Conservation (phyloP, 257 asterid species). For the Eustoma russellianum region DNA sequence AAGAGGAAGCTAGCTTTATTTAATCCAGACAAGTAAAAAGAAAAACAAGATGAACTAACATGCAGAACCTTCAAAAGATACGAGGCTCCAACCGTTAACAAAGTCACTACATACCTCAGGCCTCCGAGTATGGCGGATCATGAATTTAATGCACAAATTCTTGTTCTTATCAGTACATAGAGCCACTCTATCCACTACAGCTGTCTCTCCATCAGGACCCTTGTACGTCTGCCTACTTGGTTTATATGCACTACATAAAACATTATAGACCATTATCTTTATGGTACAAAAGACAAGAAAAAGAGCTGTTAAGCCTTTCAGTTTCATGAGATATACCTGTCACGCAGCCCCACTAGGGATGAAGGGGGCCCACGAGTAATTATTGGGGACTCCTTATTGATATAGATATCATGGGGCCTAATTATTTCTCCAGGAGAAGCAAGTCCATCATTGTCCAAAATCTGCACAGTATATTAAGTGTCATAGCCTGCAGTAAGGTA, state of each 20-base stretch:
- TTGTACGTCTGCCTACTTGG: constrained; percentile 43
- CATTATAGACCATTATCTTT: background rate
- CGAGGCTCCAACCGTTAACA: background rate
- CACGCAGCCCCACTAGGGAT: constrained; percentile 30
- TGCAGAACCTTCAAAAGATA: background rate
- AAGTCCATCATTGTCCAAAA: constrained; percentile 86
- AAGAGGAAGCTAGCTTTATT: constrained; percentile 1
- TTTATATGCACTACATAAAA: constrained; percentile 45
- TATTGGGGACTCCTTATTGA: constrained; percentile 66
- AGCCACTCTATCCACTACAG: constrained; percentile 76
- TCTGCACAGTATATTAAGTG: constrained; percentile 29
- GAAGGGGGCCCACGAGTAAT: constrained; percentile 26
- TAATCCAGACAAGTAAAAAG: background rate
- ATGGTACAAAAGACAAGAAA: background rate
- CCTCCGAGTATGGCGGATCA: constrained; percentile 96
- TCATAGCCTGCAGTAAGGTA: background rate
- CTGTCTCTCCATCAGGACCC: constrained; percentile 76
- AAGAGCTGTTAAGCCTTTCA: constrained; percentile 9
- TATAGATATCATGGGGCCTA: constrained; percentile 50
- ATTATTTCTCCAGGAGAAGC: constrained; percentile 95
- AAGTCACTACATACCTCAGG: constrained; percentile 59
- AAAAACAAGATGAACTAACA: no score
- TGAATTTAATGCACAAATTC: constrained; percentile 54
- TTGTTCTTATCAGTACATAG: constrained; percentile 62
- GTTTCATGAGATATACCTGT: constrained; percentile 33